phyloP scores from a whole-genome alignment of 2,329 filamentous ascomycete genomes.

The Scedosporium minutisporum region DNA sequence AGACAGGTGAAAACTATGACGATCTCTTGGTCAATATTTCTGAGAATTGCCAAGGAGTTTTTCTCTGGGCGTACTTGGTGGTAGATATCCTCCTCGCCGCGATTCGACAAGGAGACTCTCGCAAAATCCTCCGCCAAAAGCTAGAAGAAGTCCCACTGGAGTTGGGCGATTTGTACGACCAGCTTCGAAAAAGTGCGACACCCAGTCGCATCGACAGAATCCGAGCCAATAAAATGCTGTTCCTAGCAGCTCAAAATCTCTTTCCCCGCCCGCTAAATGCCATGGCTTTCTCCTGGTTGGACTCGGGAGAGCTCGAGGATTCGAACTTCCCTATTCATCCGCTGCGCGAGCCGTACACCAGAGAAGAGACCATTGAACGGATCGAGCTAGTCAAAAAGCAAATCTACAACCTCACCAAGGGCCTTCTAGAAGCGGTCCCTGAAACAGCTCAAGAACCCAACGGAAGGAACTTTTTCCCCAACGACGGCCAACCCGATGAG shows the following conservation, averaged over 20 bases:
- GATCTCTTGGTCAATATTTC: background rate
- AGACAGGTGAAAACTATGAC: background rate
- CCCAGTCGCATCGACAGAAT: background rate
- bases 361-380: background rate
- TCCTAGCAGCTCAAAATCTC: background rate
- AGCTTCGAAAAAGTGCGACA: background rate
- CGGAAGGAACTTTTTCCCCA: too few relatives aligned
- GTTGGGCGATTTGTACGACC: background rate
- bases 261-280: too few relatives aligned
- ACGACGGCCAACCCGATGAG: too few relatives aligned
- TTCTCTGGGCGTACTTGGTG: constrained; percentile 8
- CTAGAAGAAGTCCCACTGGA: background rate
- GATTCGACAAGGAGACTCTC: background rate
- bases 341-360: background rate
- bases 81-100: background rate
- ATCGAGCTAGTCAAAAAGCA: background rate
- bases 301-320: background rate
- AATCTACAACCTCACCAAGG: background rate
- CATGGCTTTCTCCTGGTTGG: too few relatives aligned
- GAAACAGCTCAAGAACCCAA: too few relatives aligned
- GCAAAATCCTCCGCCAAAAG: background rate
- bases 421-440: background rate
- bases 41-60: constrained; percentile 3
- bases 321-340: background rate
- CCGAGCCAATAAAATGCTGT: background rate